phyloP scores from a whole-genome alignment of 2,329 filamentous ascomycete genomes.

The Aspergillus caelatus region DNA sequence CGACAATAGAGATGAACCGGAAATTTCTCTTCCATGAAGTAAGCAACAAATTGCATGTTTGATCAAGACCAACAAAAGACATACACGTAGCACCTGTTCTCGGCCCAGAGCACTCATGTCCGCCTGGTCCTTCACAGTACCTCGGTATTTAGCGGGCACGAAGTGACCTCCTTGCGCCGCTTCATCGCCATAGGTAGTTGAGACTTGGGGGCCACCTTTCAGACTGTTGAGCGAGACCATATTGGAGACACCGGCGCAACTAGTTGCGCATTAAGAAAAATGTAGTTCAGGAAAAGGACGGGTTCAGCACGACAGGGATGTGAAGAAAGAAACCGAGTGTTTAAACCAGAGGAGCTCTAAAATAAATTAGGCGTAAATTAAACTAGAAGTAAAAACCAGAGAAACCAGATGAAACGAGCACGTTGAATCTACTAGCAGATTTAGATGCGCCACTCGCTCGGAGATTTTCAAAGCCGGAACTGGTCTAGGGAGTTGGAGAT shows the following conservation, averaged over 20 bases:
- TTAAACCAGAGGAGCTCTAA: neutral
- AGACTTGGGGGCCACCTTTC: neutral
- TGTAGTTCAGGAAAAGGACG: neutral
- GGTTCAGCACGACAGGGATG: neutral
- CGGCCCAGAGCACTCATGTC: constrained; percentile 45
- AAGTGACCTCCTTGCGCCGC: neutral
- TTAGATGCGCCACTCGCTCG: constrained; percentile 2
- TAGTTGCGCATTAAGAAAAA: neutral
- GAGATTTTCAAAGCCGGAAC: neutral
- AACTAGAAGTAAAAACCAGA: neutral
- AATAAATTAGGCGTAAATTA: neutral
- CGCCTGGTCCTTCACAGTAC: constrained; percentile 37
- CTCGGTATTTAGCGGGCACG: constrained; percentile 34
- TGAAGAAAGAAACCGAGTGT: neutral
- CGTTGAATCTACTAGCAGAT: neutral
- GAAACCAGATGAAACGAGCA: neutral
- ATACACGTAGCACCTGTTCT: constrained; percentile 42
- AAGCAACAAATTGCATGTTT: neutral
- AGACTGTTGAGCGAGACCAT: neutral
- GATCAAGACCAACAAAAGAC: constrained; percentile 11
- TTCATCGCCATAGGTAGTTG: neutral
- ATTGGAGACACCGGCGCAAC: neutral
- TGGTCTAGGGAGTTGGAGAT: neutral
- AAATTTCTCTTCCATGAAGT: constrained; percentile 44
- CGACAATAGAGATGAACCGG: constrained; percentile 48